Conservation (phyloP, 2,329 filamentous ascomycete species). For the Penicillium sp. region DNA sequence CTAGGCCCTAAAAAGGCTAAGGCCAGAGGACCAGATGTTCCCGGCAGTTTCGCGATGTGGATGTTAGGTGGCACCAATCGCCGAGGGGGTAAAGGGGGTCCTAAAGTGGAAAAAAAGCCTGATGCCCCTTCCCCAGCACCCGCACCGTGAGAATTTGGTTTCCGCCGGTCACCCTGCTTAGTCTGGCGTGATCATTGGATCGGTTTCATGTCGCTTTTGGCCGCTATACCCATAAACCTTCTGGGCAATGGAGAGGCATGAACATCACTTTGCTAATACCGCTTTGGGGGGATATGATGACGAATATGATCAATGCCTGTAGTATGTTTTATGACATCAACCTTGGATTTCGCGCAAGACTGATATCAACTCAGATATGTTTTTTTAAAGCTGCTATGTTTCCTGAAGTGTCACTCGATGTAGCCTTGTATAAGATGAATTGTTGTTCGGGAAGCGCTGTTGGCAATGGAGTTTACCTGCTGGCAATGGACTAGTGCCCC, state of each 20-base stretch:
- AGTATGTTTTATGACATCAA: background rate
- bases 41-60: conserved; percentile 37
- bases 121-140: conserved; percentile 21
- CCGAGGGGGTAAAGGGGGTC: conserved; percentile 28
- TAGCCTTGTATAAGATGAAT: background rate
- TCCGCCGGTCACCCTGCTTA: background rate
- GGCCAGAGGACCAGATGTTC: conserved; percentile 16
- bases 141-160: conserved; percentile 6
- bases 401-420: background rate
- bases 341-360: background rate
- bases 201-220: background rate
- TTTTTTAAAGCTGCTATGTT: background rate
- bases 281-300: background rate
- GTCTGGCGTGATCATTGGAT: background rate
- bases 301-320: background rate
- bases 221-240: background rate
- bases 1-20: conserved; percentile 27
- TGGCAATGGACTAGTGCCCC: background rate
- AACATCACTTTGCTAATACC: background rate
- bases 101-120: conserved; percentile 43
- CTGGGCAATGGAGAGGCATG: background rate
- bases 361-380: background rate
- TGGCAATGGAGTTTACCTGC: too few species aligned
- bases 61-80: conserved; percentile 34
- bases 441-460: too few species aligned